Conservation (phyloP, 768 basidiomycete species). For the Leccinum uliginosum region DNA sequence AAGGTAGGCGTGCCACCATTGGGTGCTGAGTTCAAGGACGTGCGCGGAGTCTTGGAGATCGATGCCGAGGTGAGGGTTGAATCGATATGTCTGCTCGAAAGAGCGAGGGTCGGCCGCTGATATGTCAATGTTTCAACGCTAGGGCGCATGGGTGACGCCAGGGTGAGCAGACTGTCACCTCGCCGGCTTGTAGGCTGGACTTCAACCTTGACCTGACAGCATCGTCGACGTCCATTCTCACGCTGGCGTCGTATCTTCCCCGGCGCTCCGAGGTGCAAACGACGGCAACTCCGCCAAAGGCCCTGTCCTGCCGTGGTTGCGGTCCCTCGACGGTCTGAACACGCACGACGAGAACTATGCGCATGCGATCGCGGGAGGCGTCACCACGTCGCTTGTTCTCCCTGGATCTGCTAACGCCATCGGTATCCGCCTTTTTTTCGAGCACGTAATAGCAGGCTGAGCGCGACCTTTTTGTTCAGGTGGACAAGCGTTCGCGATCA, state of each 20-base stretch:
- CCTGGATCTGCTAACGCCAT: slow-evolving; percentile 66
- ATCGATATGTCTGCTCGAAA: too few species aligned
- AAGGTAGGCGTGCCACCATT: slow-evolving; percentile 40
- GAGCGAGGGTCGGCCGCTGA: neutral
- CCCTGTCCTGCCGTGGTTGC: slow-evolving; percentile 52
- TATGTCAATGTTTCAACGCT: neutral
- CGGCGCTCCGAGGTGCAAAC: slow-evolving; percentile 36
- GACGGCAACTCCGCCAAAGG: slow-evolving; percentile 54
- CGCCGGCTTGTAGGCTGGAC: neutral
- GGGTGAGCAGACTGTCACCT: slow-evolving; percentile 15
- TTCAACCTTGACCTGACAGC: slow-evolving; percentile 16
- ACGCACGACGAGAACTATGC: slow-evolving; percentile 65
- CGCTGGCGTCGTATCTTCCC: slow-evolving; percentile 40
- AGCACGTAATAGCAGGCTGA: neutral
- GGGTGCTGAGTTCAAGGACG: neutral
- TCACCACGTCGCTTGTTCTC: slow-evolving; percentile 72
- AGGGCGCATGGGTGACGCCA: slow-evolving; percentile 68
- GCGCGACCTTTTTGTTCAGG: slow-evolving; percentile 34
- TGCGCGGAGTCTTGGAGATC: slow-evolving; percentile 31
- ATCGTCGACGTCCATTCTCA: slow-evolving; percentile 60
- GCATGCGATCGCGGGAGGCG: slow-evolving; percentile 59
- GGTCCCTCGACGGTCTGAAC: slow-evolving; percentile 69
- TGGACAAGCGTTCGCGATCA: slow-evolving; percentile 77
- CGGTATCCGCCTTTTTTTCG: slow-evolving; percentile 32
- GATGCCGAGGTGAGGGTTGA: slow-evolving; percentile 35